Evolutionary conservation across 1,284 basidiomycete genomes (phyloP), one percentile per base, ranked within the genome.

Genomic region (Pyrrhoderma noxium): DNA sequence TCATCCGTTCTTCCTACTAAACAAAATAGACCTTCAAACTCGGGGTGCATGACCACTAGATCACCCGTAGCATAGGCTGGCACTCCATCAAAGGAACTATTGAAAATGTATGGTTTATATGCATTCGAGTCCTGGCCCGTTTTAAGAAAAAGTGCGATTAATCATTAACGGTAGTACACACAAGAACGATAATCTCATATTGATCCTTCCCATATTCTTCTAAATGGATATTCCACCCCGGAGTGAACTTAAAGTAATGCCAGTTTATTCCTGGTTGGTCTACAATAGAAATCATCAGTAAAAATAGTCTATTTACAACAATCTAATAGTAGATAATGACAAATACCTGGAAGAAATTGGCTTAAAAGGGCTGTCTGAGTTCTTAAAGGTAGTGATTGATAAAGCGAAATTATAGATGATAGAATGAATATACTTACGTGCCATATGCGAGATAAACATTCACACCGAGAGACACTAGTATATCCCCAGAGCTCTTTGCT

Each of bases 1-100:
- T 78, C 76, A 53, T 79, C 76, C 4, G 63, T 62, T 8, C 77
- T 65, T 0, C 77, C 75, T 38, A 62, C 66, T 14, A 75, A 62
- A 53, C 68, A 70, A 69, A 70, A 78, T 13, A 65, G 62, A 3
- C 68, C 67, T 4, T 64, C 59, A 35, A 70, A 69, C 0, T 67
- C 69, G 4, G 76, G 74, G 58, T 79, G 77, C 13, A 66, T 68
- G 0, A 63, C 47, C 18, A 76, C 57, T 4, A 77, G 56, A 58
- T 78, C 76, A 18, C 64, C 68, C 3, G 72, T 67, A 8, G 65
- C 62, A 51, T 65, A 70, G 11, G 64, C 69, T 18, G 61, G 58
- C 1, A 44, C 40, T 0, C 63, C 65, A 40, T 65, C 57, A 3
- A 59, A 31, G 11, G 27, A 31, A 11, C 27, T 11, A 31, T 31